phyloP scores from a whole-genome alignment of 2,329 filamentous ascomycete species.

The Fusarium buharicum region DNA sequence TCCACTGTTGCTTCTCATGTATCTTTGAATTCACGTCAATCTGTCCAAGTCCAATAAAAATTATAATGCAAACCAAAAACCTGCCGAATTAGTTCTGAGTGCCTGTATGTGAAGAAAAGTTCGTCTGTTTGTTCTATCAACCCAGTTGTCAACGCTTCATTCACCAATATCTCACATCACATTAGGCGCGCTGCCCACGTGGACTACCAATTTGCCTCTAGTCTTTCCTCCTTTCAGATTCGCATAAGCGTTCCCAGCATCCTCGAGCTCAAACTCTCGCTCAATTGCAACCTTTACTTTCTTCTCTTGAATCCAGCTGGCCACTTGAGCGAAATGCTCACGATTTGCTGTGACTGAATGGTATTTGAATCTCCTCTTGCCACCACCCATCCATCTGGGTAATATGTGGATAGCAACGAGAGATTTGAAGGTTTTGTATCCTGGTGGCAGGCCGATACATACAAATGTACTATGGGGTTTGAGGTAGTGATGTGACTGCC shows the following conservation, averaged over 20 bases:
- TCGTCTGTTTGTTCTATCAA: too few relatives aligned
- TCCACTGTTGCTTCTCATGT: too few relatives aligned
- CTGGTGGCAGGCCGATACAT: slow-evolving; percentile 15
- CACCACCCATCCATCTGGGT: slow-evolving; percentile 30
- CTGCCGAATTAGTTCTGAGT: too few relatives aligned
- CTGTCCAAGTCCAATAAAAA: too few relatives aligned
- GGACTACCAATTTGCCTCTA: slow-evolving; percentile 26
- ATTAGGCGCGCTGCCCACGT: background rate
- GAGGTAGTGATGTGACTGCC: slow-evolving; percentile 29
- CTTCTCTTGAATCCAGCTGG: slow-evolving; percentile 9
- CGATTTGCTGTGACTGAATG: slow-evolving; percentile 26
- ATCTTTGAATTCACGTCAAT: too few relatives aligned
- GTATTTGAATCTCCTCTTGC: slow-evolving; percentile 24
- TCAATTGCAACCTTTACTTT: slow-evolving; percentile 21
- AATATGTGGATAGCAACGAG: slow-evolving; percentile 20
- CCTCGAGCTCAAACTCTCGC: slow-evolving; percentile 19
- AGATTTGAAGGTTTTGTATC: slow-evolving; percentile 13
- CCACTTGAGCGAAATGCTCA: slow-evolving; percentile 23
- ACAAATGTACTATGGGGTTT: slow-evolving; percentile 16
- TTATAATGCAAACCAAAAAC: too few relatives aligned
- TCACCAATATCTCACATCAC: background rate
- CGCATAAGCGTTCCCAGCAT: slow-evolving; percentile 13
- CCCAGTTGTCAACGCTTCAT: too few relatives aligned
- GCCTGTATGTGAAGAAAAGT: too few relatives aligned
- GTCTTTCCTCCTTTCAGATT: slow-evolving; percentile 15